These are phyloP conservation scores for Bolboschoenus planiculmis DNA, from an alignment of 176 grass and related monocot species.

Conservation along the genomic window DNA sequence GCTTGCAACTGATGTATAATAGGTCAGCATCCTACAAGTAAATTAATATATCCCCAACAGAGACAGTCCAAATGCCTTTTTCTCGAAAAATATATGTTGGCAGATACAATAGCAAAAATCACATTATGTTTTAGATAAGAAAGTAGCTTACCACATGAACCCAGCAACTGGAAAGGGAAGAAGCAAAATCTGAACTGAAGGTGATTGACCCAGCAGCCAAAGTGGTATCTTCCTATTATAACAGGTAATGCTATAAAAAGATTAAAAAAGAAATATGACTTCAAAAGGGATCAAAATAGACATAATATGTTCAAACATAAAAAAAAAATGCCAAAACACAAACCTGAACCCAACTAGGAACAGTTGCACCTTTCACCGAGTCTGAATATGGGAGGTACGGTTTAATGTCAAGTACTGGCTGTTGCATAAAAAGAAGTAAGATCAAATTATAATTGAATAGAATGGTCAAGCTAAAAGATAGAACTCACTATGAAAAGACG, in stretches of 20 bases:
- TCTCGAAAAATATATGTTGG: not conserved
- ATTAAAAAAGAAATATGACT: not conserved
- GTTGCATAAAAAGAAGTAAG: constrained; percentile 33
- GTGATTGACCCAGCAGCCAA: constrained; percentile 56
- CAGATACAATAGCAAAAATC: not conserved
- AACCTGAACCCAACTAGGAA: constrained; percentile 52
- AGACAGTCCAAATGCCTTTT: not conserved
- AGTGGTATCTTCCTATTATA: constrained; percentile 43
- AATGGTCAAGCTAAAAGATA: constrained; percentile 17
- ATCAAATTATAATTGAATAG: not conserved
- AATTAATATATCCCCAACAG: not conserved
- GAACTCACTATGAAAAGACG: not conserved
- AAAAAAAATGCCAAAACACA: not conserved
- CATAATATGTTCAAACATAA: not conserved
- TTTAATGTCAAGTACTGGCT: constrained; percentile 97
- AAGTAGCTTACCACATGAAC: constrained; percentile 45
- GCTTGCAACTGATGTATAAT: not conserved
- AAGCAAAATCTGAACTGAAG: constrained; percentile 50
- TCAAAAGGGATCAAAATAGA: not conserved
- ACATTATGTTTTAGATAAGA: not conserved
- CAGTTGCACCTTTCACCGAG: constrained; percentile 38
- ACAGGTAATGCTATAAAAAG: constrained; percentile 7
- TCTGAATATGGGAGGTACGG: constrained; percentile 96
- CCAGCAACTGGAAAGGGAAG: constrained; percentile 55
- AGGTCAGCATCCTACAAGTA: not conserved